A percentile compares a stretch with the other conserved stretches of the same genome.
Evolutionary conservation across 306 rosid species (phyloP).

Genomic region (Quercus mongolica): DNA sequence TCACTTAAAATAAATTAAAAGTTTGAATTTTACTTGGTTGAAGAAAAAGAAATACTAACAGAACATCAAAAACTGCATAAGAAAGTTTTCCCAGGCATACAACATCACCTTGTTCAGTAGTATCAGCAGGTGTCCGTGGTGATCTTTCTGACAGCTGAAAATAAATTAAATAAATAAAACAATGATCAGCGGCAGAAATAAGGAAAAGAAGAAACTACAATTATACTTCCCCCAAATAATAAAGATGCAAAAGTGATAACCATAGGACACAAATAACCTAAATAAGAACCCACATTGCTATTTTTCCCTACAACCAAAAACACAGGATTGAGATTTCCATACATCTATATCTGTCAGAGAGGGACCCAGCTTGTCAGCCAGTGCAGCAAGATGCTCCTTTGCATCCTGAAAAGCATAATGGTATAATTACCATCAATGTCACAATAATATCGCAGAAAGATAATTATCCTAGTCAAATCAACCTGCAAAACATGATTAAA

Average conservation of each 20-base stretch:
- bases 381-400: constrained; percentile 90
- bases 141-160: constrained; percentile 86
- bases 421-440: constrained; percentile 30
- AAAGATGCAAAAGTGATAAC: constrained; percentile 3
- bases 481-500: constrained; percentile 15
- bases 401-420: constrained; percentile 73
- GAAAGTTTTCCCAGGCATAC: constrained; percentile 47
- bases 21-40: constrained; percentile 18
- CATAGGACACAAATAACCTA: background rate
- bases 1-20: constrained; percentile 18
- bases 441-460: constrained; percentile 12
- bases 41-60: constrained; percentile 39
- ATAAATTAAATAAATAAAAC: background rate
- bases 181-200: constrained; percentile 20
- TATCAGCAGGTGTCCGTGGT: constrained; percentile 45
- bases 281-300: constrained; percentile 7
- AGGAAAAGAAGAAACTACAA: constrained; percentile 1
- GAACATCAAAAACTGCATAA: constrained; percentile 45
- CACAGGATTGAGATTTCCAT: constrained; percentile 32
- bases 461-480: constrained; percentile 2
- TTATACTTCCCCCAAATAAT: constrained; percentile 11
- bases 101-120: constrained; percentile 87
- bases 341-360: constrained; percentile 91
- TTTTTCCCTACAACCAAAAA: constrained; percentile 4
- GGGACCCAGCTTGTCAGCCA: constrained; percentile 92